Evolutionary conservation across 2,329 filamentous ascomycete genomes (phyloP), one percentile per base, ranked within the genome.

Genomic region (Phyllosticta citrichinensis): DNA sequence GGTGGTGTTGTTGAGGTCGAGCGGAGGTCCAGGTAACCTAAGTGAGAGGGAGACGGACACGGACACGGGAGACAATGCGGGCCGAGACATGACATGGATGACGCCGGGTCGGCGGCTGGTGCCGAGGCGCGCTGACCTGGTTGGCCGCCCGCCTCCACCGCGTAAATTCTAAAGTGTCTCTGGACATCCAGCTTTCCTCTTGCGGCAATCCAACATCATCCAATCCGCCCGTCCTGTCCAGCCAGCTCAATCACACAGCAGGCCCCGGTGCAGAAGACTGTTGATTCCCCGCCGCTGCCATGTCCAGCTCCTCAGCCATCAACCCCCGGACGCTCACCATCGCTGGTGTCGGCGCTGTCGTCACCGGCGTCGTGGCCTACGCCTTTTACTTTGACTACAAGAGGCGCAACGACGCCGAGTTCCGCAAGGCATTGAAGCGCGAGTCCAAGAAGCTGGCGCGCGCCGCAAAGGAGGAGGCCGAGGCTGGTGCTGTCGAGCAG

Each of bases 391-490:
- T 87, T 66, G 84, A 87, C 73, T 80, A 86, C 77, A 80, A 80
- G 71, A 79, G 84, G 71, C 82, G 84, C 67, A 83, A 80, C 66
- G 83, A 87, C 68, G 79, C 82, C 60, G 80, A 82, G 47, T 87
- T 87, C 76, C 80, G 84, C 68, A 83, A 79, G 71, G 74, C 79
- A 51, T 73, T 87, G 69, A 88, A 89, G 75, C 85, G 87, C 71
- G 88, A 90, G 75, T 87, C 88, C 74, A 87, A 89, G 76, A 82
- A 82, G 71, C 83, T 87, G 74, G 84, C 82, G 65, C 86, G 87
- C 67, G 83, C 79, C 63, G 85, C 86, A 69, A 90, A 91, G 78
- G 87, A 89, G 69, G 82, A 86, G 71, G 87, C 85, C 64, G 83
- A 87, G 71, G 81, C 82, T 63, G 81, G 84, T 66, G 81, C 81